Evolutionary conservation across 73 alveolate species (phyloP).

Genomic region (Tetrahymena borealis): DNA sequence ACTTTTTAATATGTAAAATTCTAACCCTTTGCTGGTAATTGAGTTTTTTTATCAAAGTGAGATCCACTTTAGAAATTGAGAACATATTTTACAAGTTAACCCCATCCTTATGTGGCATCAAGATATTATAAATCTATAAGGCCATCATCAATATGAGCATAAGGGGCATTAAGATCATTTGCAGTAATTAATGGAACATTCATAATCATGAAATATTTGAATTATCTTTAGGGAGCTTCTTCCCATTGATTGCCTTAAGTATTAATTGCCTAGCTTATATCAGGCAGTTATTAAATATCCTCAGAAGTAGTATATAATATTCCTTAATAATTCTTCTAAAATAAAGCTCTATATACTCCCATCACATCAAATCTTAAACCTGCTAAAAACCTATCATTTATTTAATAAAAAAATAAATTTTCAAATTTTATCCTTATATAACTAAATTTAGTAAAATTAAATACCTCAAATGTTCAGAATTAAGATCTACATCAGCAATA

Average conservation of each 20-base stretch:
- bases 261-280: background rate
- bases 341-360: conserved; percentile 33
- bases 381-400: conserved; percentile 32
- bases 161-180: conserved; percentile 26
- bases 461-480: conserved; percentile 17
- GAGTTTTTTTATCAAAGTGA: conserved; percentile 16
- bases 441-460: background rate
- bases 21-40: conserved; percentile 2
- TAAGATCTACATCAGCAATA: conserved; percentile 36
- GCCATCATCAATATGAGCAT: conserved; percentile 34
- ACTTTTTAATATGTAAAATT: conserved; percentile 26
- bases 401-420: too few species aligned
- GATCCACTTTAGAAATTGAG: conserved; percentile 13
- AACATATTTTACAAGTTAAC: conserved; percentile 16
- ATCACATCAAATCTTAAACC: conserved; percentile 38
- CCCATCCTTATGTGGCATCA: conserved; percentile 23
- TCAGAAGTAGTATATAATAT: background rate
- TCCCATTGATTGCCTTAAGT: background rate
- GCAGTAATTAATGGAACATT: conserved; percentile 24
- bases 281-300: background rate
- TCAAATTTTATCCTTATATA: background rate
- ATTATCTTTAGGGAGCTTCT: background rate
- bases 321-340: conserved; percentile 29
- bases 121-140: conserved; percentile 27
- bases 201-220: conserved; percentile 23